Conservation (phyloP, 2,329 filamentous ascomycete genomes). For the Microcera coccophila region DNA sequence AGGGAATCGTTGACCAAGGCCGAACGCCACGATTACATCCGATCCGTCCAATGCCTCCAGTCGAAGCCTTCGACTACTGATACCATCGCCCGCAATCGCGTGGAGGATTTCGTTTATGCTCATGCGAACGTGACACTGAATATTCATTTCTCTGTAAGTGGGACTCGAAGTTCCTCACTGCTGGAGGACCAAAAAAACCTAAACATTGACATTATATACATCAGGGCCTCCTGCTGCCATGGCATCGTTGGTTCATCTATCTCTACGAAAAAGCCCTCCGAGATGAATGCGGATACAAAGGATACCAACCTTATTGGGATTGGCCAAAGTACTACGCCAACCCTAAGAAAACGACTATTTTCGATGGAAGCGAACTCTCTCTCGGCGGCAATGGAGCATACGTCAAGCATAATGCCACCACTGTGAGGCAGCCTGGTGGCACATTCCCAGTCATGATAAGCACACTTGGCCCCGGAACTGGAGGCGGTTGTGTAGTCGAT, state of each 20-base stretch:
- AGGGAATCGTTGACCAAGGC: conserved; percentile 24
- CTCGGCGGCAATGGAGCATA: conserved; percentile 43
- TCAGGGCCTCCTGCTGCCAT: conserved; percentile 30
- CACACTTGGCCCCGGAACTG: conserved; percentile 47
- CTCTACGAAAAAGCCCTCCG: conserved; percentile 30
- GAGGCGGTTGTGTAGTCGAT: conserved; percentile 52
- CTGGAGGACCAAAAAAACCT: too few species aligned
- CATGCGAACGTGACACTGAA: conserved; percentile 45
- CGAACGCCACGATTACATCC: conserved; percentile 37
- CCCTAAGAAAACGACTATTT: conserved; percentile 42
- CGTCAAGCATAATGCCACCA: conserved; percentile 20
- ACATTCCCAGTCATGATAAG: conserved; percentile 20
- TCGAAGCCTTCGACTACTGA: conserved; percentile 34
- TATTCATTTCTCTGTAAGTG: conserved; percentile 44
- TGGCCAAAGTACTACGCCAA: conserved; percentile 37
- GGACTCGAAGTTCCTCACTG: too few species aligned
- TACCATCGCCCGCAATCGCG: conserved; percentile 40
- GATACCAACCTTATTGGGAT: conserved; percentile 46
- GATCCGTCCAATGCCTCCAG: conserved; percentile 44
- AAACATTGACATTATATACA: conserved; percentile 43
- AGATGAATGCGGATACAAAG: conserved; percentile 35
- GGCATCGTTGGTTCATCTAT: conserved; percentile 33
- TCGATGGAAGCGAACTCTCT: conserved; percentile 45
- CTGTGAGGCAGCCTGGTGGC: conserved; percentile 25
- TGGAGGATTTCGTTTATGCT: conserved; percentile 48